Evolutionary conservation across 495 filamentous ascomycete species (phyloP), one percentile per base, ranked within the genome.

Genomic region (Aspergillus coremiiformis): DNA sequence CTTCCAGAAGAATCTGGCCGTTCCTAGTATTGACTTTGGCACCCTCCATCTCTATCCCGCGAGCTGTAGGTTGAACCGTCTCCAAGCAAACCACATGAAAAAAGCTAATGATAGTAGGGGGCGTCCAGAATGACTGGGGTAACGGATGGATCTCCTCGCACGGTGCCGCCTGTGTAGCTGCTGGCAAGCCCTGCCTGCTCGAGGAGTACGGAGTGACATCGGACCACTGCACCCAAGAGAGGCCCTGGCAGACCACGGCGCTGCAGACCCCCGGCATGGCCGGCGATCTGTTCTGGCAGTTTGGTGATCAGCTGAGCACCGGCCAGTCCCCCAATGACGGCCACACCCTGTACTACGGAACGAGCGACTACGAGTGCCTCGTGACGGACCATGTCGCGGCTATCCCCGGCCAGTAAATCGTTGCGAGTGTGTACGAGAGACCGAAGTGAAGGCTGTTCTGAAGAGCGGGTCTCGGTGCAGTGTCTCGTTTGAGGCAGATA

Each of bases 31-130:
- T 39, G 83, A 87, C 62, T 87, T 84, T 59, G 82, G 78, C 21
- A 82, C 80, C 3, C 78, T 86, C 61, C 84, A 87, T 60, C 64
- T 80, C 37, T 88, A 88, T 64, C 81, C 83, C 0, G 72, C 77
- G 49, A 67, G 65, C 65, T 71, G 68, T 71, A 64, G 19, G 66
- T 74, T 64, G 6, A 4, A 9, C 54, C 74, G 67, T 68, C 58
- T 52, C 46, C 74, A 72, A 54, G 60, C 63, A 60, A 33, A 74
- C 69, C 5, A n/a, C n/a, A 26, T 41, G 5, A 9, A 22, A 20
- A 8, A 45, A 22, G 20, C 43, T 51, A 41, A 59, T 53, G 3
- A 42, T 43, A 15, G 9, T 49, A 67, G 57, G 79, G 80, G 67
- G 72, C 22, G 67, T 62, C 0, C 55, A 62, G 19, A 50, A 67